These are phyloP conservation scores for Sodiomyces alkalinus DNA, from an alignment of 2,329 filamentous ascomycete genomes.

Conservation along the genomic window DNA sequence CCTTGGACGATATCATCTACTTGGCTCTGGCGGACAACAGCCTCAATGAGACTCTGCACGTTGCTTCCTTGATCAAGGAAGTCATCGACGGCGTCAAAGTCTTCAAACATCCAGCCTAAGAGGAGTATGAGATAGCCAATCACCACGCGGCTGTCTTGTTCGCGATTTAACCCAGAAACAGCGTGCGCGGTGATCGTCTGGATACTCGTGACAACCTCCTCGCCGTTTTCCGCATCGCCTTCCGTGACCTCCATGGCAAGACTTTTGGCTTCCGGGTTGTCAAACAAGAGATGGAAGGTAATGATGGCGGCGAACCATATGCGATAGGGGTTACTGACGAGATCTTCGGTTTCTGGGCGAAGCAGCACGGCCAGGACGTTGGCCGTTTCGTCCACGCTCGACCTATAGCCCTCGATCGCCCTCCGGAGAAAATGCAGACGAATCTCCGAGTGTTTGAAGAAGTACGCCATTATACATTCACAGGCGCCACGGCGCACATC, in stretches of 20 bases:
- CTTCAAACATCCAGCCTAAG: conserved; percentile 81
- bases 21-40: conserved; percentile 43
- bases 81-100: conserved; percentile 81
- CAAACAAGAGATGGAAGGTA: conserved; percentile 71
- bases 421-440: conserved; percentile 72
- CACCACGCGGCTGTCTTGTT: conserved; percentile 62
- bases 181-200: conserved; percentile 79
- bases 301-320: conserved; percentile 82
- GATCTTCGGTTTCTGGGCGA: conserved; percentile 42
- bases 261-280: conserved; percentile 64
- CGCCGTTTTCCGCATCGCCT: conserved; percentile 74
- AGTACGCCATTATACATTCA: conserved; percentile 86
- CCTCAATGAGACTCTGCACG: conserved; percentile 71
- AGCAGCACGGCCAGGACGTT: conserved; percentile 81
- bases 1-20: conserved; percentile 60
- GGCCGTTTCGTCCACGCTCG: conserved; percentile 64
- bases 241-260: conserved; percentile 72
- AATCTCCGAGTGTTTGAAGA: conserved; percentile 67
- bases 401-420: conserved; percentile 75
- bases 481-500: conserved; percentile 74
- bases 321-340: conserved; percentile 67
- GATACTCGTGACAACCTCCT: conserved; percentile 90
- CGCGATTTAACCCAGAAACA: conserved; percentile 60
- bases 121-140: conserved; percentile 85
- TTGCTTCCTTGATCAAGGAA: conserved; percentile 86